Percentiles rank a stretch among this genome's conserved stretches.
These are phyloP conservation scores for Cryptococcus hybrid DNA, from an alignment of 1,284 basidiomycete species.

Conservation along the genomic window DNA sequence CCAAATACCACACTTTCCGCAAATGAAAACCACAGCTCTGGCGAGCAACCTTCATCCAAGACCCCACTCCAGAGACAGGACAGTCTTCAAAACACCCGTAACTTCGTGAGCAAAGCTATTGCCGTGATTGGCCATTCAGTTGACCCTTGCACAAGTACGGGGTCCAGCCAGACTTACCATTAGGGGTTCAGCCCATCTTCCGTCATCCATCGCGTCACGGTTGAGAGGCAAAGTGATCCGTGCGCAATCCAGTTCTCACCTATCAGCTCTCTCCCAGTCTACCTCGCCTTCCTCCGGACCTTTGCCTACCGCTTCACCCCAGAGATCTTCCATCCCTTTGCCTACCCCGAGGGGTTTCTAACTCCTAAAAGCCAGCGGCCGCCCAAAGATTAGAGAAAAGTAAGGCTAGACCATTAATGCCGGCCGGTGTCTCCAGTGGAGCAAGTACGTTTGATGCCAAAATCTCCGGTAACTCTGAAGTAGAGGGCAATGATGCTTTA, in stretches of 20 bases:
- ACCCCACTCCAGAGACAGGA: conserved; percentile 10
- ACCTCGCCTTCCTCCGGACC: conserved; percentile 3
- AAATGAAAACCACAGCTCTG: too few relatives aligned
- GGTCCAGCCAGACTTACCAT: conserved; percentile 7
- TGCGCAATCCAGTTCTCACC: conserved; percentile 12
- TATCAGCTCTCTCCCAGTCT: conserved; percentile 4
- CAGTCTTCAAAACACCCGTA: conserved; percentile 25
- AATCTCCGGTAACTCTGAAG: neutral
- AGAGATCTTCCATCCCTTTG: conserved; percentile 26
- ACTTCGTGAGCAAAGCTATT: neutral
- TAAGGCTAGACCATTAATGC: conserved; percentile 13
- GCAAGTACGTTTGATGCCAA: too few relatives aligned
- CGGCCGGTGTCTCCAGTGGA: neutral
- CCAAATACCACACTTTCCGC: too few relatives aligned
- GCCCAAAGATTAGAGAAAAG: conserved; percentile 32
- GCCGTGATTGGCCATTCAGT: neutral
- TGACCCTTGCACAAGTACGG: conserved; percentile 8
- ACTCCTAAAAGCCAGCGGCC: conserved; percentile 42
- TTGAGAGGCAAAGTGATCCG: neutral
- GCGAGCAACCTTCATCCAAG: too few relatives aligned
- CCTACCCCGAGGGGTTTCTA: conserved; percentile 37
- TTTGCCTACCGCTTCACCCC: conserved; percentile 24
- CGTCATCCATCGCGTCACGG: conserved; percentile 9
- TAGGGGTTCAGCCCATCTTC: conserved; percentile 3
- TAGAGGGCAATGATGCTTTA: neutral